Evolutionary conservation across 805 yeast genomes (phyloP), one percentile per base, ranked within the genome.

Genomic region (Clavispora fructus): DNA sequence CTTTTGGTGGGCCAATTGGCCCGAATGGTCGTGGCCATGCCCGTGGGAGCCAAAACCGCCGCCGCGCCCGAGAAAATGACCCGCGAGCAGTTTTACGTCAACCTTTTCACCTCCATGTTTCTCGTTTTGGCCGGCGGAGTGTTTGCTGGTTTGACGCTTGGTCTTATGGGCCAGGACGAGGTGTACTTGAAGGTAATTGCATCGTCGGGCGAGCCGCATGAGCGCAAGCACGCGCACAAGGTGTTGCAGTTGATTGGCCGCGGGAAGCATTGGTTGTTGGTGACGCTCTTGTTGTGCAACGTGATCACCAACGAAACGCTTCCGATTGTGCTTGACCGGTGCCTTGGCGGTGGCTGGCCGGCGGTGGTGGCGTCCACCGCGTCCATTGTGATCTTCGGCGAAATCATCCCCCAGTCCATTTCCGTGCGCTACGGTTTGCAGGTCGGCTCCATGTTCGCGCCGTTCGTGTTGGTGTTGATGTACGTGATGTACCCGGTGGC

Each of bases 151-250:
- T 74, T 92, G 38, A 94, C 99, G n/a, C 72, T 92, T 41, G 98
- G 94, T 2, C 76, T 92, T 10, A 92, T 92, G 99, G 98, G 98
- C 55, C 98, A 92, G 65, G 98, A 92, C 64, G 98, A 92, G 65
- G 92, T 92, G 23, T 88, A 91, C 58, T 74, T 92, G 50, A 92
- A 88, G 65, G 99, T 92, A 11, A 85, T 92, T 50, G 83, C 90
- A 45, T 80, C 85, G 40, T 80, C 90, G n/a, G 98, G 99, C n/a
- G 82, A 84, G 12, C 63, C 74, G 1, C 54, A 60, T 6, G 97
- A 92, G 63, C 77, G 84, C 32, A 74, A 68, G 43, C 75, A 81
- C 53, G 94, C 97, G 11, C 64, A 69, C 17, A 83, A 78, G 54
- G 98, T 92, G 28, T 75, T 92, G 47, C 62, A 69, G 16, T 72